Conservation (phyloP, 2,329 filamentous ascomycete genomes). For the Penicillium olsonii region DNA sequence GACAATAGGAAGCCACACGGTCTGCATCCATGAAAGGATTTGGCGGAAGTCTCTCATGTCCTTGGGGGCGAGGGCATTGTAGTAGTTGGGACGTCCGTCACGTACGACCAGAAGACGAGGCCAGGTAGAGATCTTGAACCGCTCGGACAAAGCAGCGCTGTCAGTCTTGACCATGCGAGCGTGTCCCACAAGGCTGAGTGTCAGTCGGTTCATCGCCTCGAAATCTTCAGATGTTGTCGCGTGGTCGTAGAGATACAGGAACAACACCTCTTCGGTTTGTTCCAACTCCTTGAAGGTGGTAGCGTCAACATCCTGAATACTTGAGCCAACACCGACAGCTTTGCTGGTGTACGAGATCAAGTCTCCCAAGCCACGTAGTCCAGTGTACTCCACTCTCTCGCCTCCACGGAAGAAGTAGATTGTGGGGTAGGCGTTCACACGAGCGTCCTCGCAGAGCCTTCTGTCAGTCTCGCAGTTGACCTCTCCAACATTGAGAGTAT, state of each 20-base stretch:
- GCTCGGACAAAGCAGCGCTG: slow-evolving; percentile 70
- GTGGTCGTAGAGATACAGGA: slow-evolving; percentile 96
- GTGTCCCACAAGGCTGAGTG: slow-evolving; percentile 84
- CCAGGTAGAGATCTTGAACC: slow-evolving; percentile 96
- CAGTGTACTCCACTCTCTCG: slow-evolving; percentile 89
- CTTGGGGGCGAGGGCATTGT: slow-evolving; percentile 78
- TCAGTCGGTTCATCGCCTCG: slow-evolving; percentile 78
- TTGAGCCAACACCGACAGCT: slow-evolving; percentile 73
- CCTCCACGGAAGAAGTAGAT: slow-evolving; percentile 90
- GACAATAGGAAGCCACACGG: slow-evolving; percentile 93
- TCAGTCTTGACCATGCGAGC: slow-evolving; percentile 91
- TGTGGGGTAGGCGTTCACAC: slow-evolving; percentile 78
- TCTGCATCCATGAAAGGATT: slow-evolving; percentile 90
- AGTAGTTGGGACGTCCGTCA: slow-evolving; percentile 88
- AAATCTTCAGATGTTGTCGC: slow-evolving; percentile 94
- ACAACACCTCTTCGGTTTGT: slow-evolving; percentile 91
- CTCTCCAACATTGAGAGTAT: slow-evolving; percentile 86
- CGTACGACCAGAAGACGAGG: slow-evolving; percentile 87
- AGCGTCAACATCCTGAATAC: slow-evolving; percentile 79
- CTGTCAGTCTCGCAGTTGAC: slow-evolving; percentile 90
- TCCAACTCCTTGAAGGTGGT: slow-evolving; percentile 78
- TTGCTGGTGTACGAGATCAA: slow-evolving; percentile 84
- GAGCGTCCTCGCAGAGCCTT: slow-evolving; percentile 88
- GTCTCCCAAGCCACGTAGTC: slow-evolving; percentile 88
- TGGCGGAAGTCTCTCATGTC: slow-evolving; percentile 87